Base-by-base conservation (phyloP, 2,329 filamentous ascomycete genomes). In the Hypoxylon sp. region DNA sequence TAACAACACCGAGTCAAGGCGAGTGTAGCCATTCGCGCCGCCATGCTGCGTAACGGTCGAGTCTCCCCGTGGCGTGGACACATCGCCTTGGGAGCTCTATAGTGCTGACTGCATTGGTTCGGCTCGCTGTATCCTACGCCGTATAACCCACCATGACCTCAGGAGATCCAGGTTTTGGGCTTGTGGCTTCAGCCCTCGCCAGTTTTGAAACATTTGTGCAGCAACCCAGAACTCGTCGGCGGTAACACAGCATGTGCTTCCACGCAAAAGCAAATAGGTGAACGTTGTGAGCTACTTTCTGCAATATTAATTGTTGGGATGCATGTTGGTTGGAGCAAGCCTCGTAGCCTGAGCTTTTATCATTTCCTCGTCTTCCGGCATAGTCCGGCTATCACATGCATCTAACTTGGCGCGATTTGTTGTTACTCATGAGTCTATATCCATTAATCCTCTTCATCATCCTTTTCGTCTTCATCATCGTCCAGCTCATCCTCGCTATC, bases 401-500 rank as follows among this genome's bases (percentile, higher is more conserved):
- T 56, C 19, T 57, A 15, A 10, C 17, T 65, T 53, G 17, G 44
- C 39, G 47, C 10, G 35, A 66, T 5, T 24, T 48, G 46, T 53
- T 24, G 2, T 66, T 61, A 13, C 62, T 46, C 48, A 55, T 67
- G 10, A 21, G 17, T 17, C n/a, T 50, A 15, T 32, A 54, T 70
- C 65, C 21, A 44, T 65, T 39, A 63, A 42, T 70, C 69, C 27
- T 71, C 67, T 10, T 72, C 53, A 5, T 69, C 66, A 11, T 72
- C 53, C 6, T 70, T 65, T 1, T 70, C 70, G 10, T 74, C 70
- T 8, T 54, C 60, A 6, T 46, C 35, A 17, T 75, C 73, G 27
- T 75, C 75, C 15, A 67, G 68, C 35, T 78, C 77, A 44, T 77
- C 75, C 29, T 88, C 88, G 75, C 85, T 88, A 17, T 88, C 88